Evolutionary conservation across 1,284 basidiomycete genomes (phyloP), one percentile per base, ranked within the genome.

Genomic region (Apiotrichum siamense): DNA sequence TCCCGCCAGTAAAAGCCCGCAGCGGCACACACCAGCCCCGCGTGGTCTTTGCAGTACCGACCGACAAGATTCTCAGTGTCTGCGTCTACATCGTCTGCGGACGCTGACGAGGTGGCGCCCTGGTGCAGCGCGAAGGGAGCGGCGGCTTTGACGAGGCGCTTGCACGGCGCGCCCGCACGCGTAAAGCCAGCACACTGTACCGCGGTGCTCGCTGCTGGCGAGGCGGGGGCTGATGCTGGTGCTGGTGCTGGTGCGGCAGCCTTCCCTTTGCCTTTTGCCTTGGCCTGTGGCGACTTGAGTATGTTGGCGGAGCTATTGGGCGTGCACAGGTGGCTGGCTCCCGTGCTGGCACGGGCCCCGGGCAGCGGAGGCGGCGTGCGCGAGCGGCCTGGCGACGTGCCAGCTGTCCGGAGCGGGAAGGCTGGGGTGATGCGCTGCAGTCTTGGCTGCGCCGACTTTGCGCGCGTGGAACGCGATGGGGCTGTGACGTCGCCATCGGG

Each of bases 31-130:
- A 75, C 69, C 60, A 70, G 63, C 27, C 61, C 63, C 17, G 69
- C 67, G 58, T 75, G 73, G 57, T 72, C 70, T 41, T 68, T 71
- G 54, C 73, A 75, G 51, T 69, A 75, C 43, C 72, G 51, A 10
- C 60, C 65, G 33, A 57, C 36, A 13, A 61, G 42, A 32, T 52
- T 47, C n/a, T 42, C 37, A 13, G 29, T 18, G 21, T 38, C 17
- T 9, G 11, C 45, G 43, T 35, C 57, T 35, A 53, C 58, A n/a
- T 57, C 62, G 11, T 59, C 55, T n/a, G n/a, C n/a, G n/a, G n/a
- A n/a, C n/a, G n/a, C n/a, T n/a, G n/a, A n/a, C 21, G 47, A 52
- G 31, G 46, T 39, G 6, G 31, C 37, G 18, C 35, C 38, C 13
- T 26, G 37, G 27, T 61, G 46, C 3, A 58, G 39, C 13, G 69